Base-by-base conservation (phyloP, 805 yeast genomes). In the Candida multigemmis region DNA sequence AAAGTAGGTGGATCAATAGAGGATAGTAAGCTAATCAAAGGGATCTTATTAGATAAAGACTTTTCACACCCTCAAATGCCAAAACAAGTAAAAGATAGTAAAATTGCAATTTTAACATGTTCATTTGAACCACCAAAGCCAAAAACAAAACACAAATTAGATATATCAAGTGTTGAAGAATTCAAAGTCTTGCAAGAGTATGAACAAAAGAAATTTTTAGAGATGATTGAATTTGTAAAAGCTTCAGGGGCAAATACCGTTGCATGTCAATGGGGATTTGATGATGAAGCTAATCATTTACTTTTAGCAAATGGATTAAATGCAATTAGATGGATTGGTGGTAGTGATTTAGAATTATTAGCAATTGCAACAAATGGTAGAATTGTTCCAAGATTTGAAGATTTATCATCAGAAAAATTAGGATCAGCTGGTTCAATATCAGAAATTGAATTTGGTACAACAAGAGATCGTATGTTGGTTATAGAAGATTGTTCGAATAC, bases 121-220 rank as follows among this genome's bases (percentile, higher is more conserved):
- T 97, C 99, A 43, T 91, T 91, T 50, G 99, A 91, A 65, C 99
- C 99, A 21, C 99, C 99, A 45, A 91, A 91, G 62, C 99, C 99
- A 41, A 91, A 91, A 65, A 91, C 99, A 14, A 91, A 91, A 61
- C 98, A 89, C 63, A 89, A 89, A 68, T 68, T 89, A 44, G 95
- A 89, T 52, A 89, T 89, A 37, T 73, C 89, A 10, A 60, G 81
- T n/a, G 96, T 86, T 12, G 96, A 87, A 46, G 98, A 91, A 59
- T 91, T 87, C 61, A 73, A 80, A 53, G 79, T 74, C 37, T 70
- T 91, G 50, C 98, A 93, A 62, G 73, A 72, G 27, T 91, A 91
- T 55, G 99, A 91, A 65, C 89, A 80, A 42, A 77, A 79, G 37
- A 86, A 85, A 53, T 91, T 91, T 50, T 71, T 67, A 49, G 85